These are phyloP conservation scores for Cladorrhinum sp. DNA, from an alignment of 2,329 filamentous ascomycete species.

Conservation along the genomic window DNA sequence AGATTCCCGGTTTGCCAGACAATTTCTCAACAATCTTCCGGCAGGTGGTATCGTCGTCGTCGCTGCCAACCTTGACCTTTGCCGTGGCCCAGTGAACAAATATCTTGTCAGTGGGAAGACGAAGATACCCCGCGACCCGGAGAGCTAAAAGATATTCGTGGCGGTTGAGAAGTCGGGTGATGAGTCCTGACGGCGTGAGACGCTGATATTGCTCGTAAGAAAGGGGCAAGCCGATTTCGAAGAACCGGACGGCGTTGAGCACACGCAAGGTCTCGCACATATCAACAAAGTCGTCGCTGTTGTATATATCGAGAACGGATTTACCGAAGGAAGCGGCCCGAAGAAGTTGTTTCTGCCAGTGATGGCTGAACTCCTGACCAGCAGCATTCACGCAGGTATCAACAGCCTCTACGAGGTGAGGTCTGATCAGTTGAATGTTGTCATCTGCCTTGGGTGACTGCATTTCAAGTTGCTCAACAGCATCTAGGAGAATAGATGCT, in stretches of 20 bases:
- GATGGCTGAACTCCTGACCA: conserved; percentile 82
- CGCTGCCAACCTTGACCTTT: conserved; percentile 81
- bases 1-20: conserved; percentile 84
- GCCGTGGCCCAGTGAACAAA: conserved; percentile 97
- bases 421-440: conserved; percentile 89
- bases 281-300: conserved; percentile 97
- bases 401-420: conserved; percentile 85
- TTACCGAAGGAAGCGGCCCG: conserved; percentile 97
- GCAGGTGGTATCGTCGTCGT: conserved; percentile 86
- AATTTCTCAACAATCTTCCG: conserved; percentile 82
- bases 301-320: conserved; percentile 94
- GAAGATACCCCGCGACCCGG: conserved; percentile 81
- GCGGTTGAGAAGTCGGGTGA: conserved; percentile 79
- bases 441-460: conserved; percentile 97
- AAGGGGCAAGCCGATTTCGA: conserved; percentile 82
- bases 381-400: conserved; percentile 91
- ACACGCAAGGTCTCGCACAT: conserved; percentile 95
- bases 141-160: conserved; percentile 90
- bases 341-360: conserved; percentile 95
- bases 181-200: conserved; percentile 83
- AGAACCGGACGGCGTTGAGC: conserved; percentile 87
- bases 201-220: conserved; percentile 93
- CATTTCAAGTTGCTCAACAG: conserved; percentile 83
- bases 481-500: conserved; percentile 89
- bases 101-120: conserved; percentile 80